Base-by-base conservation (phyloP, 352 stramenopile species). In the Phytophthora multivora region DNA sequence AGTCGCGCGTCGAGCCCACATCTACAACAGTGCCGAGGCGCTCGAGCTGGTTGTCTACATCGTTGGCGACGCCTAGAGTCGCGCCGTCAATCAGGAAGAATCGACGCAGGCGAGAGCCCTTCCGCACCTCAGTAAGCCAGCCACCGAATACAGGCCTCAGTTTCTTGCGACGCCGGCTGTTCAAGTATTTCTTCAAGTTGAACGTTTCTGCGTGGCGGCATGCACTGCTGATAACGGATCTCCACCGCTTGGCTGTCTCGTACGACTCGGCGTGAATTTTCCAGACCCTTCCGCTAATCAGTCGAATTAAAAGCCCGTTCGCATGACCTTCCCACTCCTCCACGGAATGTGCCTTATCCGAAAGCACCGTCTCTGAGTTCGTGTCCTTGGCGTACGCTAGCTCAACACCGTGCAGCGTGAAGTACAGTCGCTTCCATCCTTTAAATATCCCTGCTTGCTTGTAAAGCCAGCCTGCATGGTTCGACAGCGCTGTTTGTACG, bases 401-500 rank as follows among this genome's bases (percentile, higher is more conserved):
- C 49, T 96, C 85, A 5, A 75, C 49, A 12, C 85, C 85, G 26
- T 96, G 87, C 6, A 96, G 63, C 23, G 85, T 94, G 25, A 92
- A 87, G 52, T 92, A 94, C 31, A 91, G 57, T 2, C 80, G 85
- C 63, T 91, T 94, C 83, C 83, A 92, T 21, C 67, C 71, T 63
- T 92, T 92, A 77, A 96, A 89, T 47, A 94, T 48, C 5, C 87
- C 87, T 9, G 69, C 58, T 25, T 91, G 85, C 59, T 92, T 92
- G 57, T 75, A 84, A 25, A 96, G 60, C 85, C 85, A 96, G 5
- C 87, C 87, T 11, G 85, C 85, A 60, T 93, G 69, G 67, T 95
- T 95, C 8, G 67, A 63, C 23, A 87, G 59, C 4, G 82, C 80
- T 0, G 80, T 90, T 35, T 91, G 76, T n/a, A 93, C 75, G 52